Conservation (phyloP, 208 protist genomes). For the Trypanosoma avium region DNA sequence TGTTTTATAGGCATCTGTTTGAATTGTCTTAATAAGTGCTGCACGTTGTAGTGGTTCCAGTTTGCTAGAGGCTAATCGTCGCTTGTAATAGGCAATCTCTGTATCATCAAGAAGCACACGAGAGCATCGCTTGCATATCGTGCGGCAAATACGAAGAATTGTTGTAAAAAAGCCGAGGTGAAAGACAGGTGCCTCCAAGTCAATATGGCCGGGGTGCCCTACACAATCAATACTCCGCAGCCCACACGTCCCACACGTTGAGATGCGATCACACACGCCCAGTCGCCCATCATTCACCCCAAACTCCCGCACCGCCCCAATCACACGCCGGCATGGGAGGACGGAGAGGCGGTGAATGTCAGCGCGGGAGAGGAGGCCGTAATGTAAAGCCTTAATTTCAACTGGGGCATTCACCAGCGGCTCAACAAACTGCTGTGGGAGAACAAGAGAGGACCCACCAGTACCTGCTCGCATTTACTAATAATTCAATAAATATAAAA, state of each 20-base stretch:
- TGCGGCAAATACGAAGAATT: slow-evolving; percentile 94
- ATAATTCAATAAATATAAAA: no score
- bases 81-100: slow-evolving; percentile 72
- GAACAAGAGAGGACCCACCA: background rate
- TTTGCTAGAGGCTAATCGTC: slow-evolving; percentile 36
- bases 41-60: slow-evolving; percentile 68
- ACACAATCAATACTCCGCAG: slow-evolving; percentile 92
- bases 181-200: slow-evolving; percentile 98
- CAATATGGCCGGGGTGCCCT: slow-evolving; percentile 98
- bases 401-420: slow-evolving; percentile 55
- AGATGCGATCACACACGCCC: slow-evolving; percentile 87
- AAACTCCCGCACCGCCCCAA: slow-evolving; percentile 56
- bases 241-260: slow-evolving; percentile 94
- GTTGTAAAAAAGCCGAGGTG: slow-evolving; percentile 97
- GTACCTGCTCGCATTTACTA: background rate
- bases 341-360: slow-evolving; percentile 87
- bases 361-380: slow-evolving; percentile 86
- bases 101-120: slow-evolving; percentile 89
- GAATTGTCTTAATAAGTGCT: slow-evolving; percentile 76
- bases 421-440: slow-evolving; percentile 52
- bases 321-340: slow-evolving; percentile 75
- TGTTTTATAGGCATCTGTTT: slow-evolving; percentile 89
- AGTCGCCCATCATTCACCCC: slow-evolving; percentile 92
- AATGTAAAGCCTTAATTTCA: slow-evolving; percentile 80
- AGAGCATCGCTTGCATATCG: slow-evolving; percentile 98